Percentiles rank a stretch among this genome's conserved stretches.
Conservation (phyloP, 1,139 yeast species). For the Saccharomyces pastorianus region DNA sequence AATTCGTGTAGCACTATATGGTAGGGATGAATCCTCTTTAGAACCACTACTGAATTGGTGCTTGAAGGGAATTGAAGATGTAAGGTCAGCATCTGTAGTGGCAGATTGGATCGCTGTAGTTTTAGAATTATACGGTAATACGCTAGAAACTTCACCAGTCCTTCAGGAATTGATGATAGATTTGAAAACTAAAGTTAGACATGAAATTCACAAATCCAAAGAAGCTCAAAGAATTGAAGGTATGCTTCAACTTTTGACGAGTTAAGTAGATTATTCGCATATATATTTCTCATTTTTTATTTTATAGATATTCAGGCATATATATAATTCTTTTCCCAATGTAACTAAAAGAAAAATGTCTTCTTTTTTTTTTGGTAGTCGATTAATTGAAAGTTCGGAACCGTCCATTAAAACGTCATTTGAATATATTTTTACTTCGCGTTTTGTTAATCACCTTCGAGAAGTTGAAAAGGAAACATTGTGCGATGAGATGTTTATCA, state of each 20-base stretch:
- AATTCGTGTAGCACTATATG: slow-evolving; percentile 64
- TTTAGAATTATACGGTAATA: slow-evolving; percentile 66
- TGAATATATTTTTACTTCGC: too few species aligned
- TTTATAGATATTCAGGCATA: neutral
- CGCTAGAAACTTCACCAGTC: slow-evolving; percentile 70
- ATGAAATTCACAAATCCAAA: slow-evolving; percentile 68
- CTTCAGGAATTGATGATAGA: slow-evolving; percentile 62
- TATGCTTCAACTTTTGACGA: slow-evolving; percentile 76
- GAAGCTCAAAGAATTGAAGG: slow-evolving; percentile 90
- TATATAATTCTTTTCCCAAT: slow-evolving; percentile 1
- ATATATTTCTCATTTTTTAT: neutral
- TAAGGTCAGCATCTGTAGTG: slow-evolving; percentile 62
- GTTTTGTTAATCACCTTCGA: neutral
- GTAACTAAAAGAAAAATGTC: neutral
- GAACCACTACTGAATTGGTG: slow-evolving; percentile 87
- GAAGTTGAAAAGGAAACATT: neutral
- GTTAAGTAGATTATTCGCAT: slow-evolving; percentile 11
- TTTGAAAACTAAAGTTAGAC: slow-evolving; percentile 51
- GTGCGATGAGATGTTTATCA: neutral
- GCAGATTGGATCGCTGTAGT: slow-evolving; percentile 81
- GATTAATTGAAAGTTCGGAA: too few species aligned
- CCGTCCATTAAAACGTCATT: too few species aligned
- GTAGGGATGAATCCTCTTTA: slow-evolving; percentile 76
- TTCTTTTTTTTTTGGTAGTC: too few species aligned
- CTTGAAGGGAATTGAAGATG: slow-evolving; percentile 65